Evolutionary conservation across 768 basidiomycete genomes (phyloP), one percentile per base, ranked within the genome.

Genomic region (Naganishia randhawae): DNA sequence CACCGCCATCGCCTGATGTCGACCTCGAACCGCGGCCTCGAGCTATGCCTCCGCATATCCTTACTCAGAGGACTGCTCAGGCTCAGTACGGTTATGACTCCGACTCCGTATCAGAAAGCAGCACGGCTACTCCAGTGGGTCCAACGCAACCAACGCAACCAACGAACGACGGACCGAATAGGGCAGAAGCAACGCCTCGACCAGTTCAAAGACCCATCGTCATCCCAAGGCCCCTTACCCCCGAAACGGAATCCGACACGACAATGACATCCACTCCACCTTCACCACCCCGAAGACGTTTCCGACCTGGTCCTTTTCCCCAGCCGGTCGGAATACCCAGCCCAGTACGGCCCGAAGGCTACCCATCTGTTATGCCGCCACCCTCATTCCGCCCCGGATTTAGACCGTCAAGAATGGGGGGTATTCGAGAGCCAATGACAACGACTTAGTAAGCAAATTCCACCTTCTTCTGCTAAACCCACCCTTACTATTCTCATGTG

Each of bases 341-440:
- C 42, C 69, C 69, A 3, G 65, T 70, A 14, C 6, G 27, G 48
- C 61, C 50, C 9, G 50, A 61, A 41, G 57, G 57, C 14, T 35
- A 50, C n/a, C 67, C 67, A 13, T 45, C 39, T 16, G 45, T 33
- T 10, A 51, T 68, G 48, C 51, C 57, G 3, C 67, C 67, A 17
- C 57, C 48, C 3, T 53, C 55, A 17, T 53, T 63, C 57, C 39
- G 55, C 3, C 64, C 72, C 55, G 70, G 51, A 52, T 39, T 57
- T 50, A 19, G 70, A 32, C 69, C 71, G 75, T 63, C 76, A 73
- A 57, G 69, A 76, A 71, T 80, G 37, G 80, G 77, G 50, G 75
- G 75, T 68, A 71, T 75, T 41, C 72, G 78, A 45, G 77, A 80
- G 72, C 77, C 78, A 14, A 78, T 80, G 45, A 78, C 78, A 50